Base-by-base conservation (phyloP, 2,329 filamentous ascomycete genomes). In the Neurospora sp. region DNA sequence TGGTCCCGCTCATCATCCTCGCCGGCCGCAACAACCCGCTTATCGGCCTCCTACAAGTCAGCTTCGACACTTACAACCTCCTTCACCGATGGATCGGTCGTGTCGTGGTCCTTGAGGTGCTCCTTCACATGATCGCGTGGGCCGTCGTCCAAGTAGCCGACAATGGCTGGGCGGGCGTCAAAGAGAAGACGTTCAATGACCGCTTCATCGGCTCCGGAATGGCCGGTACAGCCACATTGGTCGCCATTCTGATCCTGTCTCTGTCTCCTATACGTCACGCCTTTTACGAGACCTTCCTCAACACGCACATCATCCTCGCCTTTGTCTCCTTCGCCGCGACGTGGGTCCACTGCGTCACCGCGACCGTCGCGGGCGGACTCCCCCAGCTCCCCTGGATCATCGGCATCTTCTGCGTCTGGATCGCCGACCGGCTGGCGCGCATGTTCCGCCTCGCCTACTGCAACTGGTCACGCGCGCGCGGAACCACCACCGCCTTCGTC, bases 281-380 rank as follows among this genome's bases (percentile, higher is more conserved):
- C 46, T 97, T 97, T 79, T 99, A 99, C 82, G 96, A 99, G 82
- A 96, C 93, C 0, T 99, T 99, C 82, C 86, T 98, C 75, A 92
- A 92, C 78, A 81, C 91, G 38, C 96, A 98, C 81, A 93, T 97
- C 74, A 79, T 92, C 43, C 82, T 97, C 67, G 93, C 90, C 46
- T 79, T 90, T 41, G 77, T 92, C 69, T 83, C 84, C 66, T 86
- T 97, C 67, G 83, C 87, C 70, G 90, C 89, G 76, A 89, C 94
- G 8, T 96, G 90, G 86, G 83, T 94, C 43, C 96, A 98, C 82
- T 88, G 92, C 75, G 84, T 87, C 65, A 83, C 91, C 10, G 87
- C 92, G 37, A 80, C 83, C 4, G 82, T 93, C 39, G 80, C 87
- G 15, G 88, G 92, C 69, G 85, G 86, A 12, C 85, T 93, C 5